Evolutionary conservation across 176 grass and related monocot species (phyloP), one percentile per base, ranked within the genome.

Genomic region (Oryza coarctata): DNA sequence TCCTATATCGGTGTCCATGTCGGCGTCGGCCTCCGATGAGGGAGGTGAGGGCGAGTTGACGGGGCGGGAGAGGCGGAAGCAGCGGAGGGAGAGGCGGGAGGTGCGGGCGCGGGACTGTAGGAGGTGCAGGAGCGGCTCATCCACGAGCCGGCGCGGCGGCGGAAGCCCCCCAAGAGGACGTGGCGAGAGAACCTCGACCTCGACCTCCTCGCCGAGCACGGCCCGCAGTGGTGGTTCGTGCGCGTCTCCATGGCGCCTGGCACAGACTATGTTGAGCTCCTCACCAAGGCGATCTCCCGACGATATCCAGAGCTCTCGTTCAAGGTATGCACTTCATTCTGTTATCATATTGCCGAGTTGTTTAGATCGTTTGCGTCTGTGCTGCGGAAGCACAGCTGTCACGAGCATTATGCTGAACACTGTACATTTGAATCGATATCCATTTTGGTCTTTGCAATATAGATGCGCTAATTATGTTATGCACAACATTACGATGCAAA

Each of bases 211-310:
- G 74, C 93, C 38, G 79, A 80, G 55, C 93, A 88, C 36, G 96
- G 96, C 2, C 87, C 85, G 47, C 93, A 91, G 86, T 99, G 96
- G 96, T 95, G 96, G 93, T 77, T 91, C 72, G 80, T 99, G 67
- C 90, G 86, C 62, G 87, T 99, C 73, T 88, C 92, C 65, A 92
- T 86, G 77, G 91, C 82, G 22, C 87, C 87, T 57, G 86, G 88
- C 36, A 86, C 87, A 61, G 92, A 98, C 74, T 86, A 82, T 33
- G 90, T 90, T 22, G 84, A 90, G 3, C 73, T 78, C 74, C 85
- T 99, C 58, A 79, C 91, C 63, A 84, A 73, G 57, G 75, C 82
- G 30, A 86, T 95, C 52, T 82, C 88, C 7, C 81, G 84, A 20
- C 58, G 65, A 10, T 94, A 71, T 68, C 55, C 89, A 2, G 73